Conservation (phyloP, 495 filamentous ascomycete genomes). For the Thozetella sp. region DNA sequence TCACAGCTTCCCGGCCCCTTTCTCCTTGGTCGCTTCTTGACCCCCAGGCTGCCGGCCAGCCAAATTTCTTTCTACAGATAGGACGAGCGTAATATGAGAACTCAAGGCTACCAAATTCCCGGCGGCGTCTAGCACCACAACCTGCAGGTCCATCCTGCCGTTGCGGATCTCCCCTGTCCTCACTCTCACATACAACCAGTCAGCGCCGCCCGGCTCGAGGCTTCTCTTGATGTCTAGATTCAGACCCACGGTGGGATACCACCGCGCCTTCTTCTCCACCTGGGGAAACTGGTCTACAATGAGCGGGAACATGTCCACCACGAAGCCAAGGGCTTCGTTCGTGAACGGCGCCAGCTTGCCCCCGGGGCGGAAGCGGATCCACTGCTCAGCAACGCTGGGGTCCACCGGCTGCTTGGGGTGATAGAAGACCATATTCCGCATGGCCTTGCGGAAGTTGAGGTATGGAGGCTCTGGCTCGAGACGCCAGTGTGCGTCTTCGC, state of each 20-base stretch:
- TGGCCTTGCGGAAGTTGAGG: constrained; percentile 60
- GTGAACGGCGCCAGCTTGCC: constrained; percentile 44
- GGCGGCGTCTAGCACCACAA: constrained; percentile 56
- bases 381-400: constrained; percentile 59
- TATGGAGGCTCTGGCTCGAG: constrained; percentile 43
- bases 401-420: constrained; percentile 51
- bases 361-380: constrained; percentile 56
- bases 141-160: constrained; percentile 64
- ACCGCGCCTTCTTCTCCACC: constrained; percentile 35
- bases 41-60: constrained; percentile 31
- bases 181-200: constrained; percentile 65
- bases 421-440: constrained; percentile 52
- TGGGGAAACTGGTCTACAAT: constrained; percentile 16
- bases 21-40: not conserved
- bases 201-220: constrained; percentile 58
- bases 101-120: constrained; percentile 62
- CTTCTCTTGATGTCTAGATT: constrained; percentile 68
- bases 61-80: constrained; percentile 54
- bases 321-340: constrained; percentile 55
- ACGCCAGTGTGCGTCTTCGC: constrained; percentile 46
- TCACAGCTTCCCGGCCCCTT: not conserved
- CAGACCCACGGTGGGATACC: constrained; percentile 76
- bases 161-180: constrained; percentile 55
- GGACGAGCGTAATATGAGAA: constrained; percentile 61
- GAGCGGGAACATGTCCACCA: constrained; percentile 59